These are phyloP conservation scores for Raphanus raphanistrum DNA, from an alignment of 345 rosid species.

Conservation along the genomic window DNA sequence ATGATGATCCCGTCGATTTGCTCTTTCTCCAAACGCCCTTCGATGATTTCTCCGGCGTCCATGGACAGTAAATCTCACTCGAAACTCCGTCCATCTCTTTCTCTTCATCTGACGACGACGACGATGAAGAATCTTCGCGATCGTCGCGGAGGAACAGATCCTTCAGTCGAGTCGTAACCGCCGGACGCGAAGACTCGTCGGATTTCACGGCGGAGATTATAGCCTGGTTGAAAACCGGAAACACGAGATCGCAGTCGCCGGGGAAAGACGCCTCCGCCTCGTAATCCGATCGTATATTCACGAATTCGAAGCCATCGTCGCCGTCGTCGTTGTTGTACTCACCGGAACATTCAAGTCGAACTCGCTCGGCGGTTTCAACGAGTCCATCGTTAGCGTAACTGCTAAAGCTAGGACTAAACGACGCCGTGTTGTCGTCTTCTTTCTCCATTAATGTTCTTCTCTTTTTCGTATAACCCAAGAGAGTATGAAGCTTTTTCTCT, in stretches of 20 bases:
- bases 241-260: slow-evolving; percentile 33
- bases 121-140: slow-evolving; percentile 40
- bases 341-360: slow-evolving; percentile 29
- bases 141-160: slow-evolving; percentile 37
- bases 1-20: slow-evolving; percentile 55
- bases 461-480: background rate
- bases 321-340: slow-evolving; percentile 42
- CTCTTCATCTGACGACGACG: slow-evolving; percentile 50
- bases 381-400: slow-evolving; percentile 46
- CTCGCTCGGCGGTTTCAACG: slow-evolving; percentile 44
- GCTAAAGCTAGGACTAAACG: slow-evolving; percentile 71
- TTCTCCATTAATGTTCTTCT: slow-evolving; percentile 19
- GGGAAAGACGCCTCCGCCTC: background rate
- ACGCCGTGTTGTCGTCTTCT: slow-evolving; percentile 36
- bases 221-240: slow-evolving; percentile 54
- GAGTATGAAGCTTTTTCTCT: background rate
- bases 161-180: slow-evolving; percentile 41
- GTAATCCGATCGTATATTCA: slow-evolving; percentile 3
- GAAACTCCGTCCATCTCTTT: slow-evolving; percentile 41
- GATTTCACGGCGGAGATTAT: background rate
- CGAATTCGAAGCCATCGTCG: slow-evolving; percentile 50
- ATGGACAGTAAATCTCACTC: slow-evolving; percentile 50
- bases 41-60: slow-evolving; percentile 50
- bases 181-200: background rate
- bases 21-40: slow-evolving; percentile 62